Evolutionary conservation across 805 yeast species (phyloP).

Genomic region (Nakazawaea holstii): DNA sequence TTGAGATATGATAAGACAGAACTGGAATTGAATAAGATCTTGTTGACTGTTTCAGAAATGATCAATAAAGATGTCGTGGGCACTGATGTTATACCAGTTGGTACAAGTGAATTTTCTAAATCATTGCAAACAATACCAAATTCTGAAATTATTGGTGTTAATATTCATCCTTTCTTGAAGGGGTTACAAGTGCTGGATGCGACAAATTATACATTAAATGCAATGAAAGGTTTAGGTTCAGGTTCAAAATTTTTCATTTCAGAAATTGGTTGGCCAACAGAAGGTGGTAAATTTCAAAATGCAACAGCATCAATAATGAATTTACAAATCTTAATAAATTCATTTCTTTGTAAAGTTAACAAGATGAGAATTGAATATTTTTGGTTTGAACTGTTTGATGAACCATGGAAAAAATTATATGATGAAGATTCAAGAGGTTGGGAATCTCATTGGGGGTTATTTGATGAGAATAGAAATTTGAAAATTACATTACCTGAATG

Average conservation of each 20-base stretch:
- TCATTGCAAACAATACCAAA: constrained; percentile 25
- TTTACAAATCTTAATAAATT: constrained; percentile 41
- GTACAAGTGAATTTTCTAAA: constrained; percentile 49
- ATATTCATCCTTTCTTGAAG: constrained; percentile 64
- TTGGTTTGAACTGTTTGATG: constrained; percentile 68
- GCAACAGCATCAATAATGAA: constrained; percentile 43
- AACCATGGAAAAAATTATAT: constrained; percentile 60
- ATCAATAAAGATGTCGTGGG: constrained; percentile 15
- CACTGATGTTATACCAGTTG: constrained; percentile 43
- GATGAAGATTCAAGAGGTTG: constrained; percentile 41
- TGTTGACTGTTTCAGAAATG: constrained; percentile 11
- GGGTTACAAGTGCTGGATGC: constrained; percentile 46
- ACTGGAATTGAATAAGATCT: constrained; percentile 31
- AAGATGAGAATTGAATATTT: constrained; percentile 41
- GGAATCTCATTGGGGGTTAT: constrained; percentile 74
- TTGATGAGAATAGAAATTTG: constrained; percentile 40
- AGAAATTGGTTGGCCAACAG: constrained; percentile 72
- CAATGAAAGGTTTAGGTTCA: constrained; percentile 30
- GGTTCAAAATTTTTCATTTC: constrained; percentile 37
- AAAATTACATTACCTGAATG: constrained; percentile 42
- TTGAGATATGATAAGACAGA: constrained; percentile 48
- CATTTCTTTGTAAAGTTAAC: constrained; percentile 45
- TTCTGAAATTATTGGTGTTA: constrained; percentile 58
- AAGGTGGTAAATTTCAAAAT: constrained; percentile 43
- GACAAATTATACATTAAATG: constrained; percentile 48